Evolutionary conservation across 805 yeast species (phyloP).

Genomic region (Candida broadrunensis): DNA sequence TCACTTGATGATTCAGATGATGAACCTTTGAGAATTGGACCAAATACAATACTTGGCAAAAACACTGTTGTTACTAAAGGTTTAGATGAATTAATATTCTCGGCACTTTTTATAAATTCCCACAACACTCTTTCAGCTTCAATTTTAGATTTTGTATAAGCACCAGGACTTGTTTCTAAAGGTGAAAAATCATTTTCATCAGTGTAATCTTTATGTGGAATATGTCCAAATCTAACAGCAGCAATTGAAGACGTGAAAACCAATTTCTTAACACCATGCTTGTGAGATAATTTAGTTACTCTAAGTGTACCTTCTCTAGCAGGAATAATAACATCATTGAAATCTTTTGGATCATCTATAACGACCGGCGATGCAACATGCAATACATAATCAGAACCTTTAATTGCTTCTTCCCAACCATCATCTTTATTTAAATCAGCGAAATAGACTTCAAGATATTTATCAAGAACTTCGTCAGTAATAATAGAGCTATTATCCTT

Average conservation of each 20-base stretch:
- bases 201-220: neutral
- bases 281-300: constrained; percentile 1
- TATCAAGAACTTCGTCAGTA: neutral
- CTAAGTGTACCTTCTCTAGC: constrained; percentile 6
- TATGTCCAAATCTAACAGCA: constrained; percentile 1
- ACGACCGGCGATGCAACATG: constrained; percentile 9
- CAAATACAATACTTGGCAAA: constrained; percentile 4
- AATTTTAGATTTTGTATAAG: constrained; percentile 6
- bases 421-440: constrained; percentile 4
- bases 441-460: neutral
- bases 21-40: constrained; percentile 5
- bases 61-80: constrained; percentile 3
- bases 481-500: neutral
- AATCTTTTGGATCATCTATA: neutral
- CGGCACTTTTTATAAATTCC: constrained; percentile 8
- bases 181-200: neutral
- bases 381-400: constrained; percentile 4
- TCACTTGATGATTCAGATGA: neutral
- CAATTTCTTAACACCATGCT: constrained; percentile 1
- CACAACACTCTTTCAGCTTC: constrained; percentile 5
- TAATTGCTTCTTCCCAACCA: constrained; percentile 1
- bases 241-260: constrained; percentile 8
- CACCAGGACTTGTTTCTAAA: neutral
- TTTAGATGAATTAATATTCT: neutral
- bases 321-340: constrained; percentile 6